phyloP scores from a whole-genome alignment of 2,329 filamentous ascomycete species.

The Canariomyces notabilis region DNA sequence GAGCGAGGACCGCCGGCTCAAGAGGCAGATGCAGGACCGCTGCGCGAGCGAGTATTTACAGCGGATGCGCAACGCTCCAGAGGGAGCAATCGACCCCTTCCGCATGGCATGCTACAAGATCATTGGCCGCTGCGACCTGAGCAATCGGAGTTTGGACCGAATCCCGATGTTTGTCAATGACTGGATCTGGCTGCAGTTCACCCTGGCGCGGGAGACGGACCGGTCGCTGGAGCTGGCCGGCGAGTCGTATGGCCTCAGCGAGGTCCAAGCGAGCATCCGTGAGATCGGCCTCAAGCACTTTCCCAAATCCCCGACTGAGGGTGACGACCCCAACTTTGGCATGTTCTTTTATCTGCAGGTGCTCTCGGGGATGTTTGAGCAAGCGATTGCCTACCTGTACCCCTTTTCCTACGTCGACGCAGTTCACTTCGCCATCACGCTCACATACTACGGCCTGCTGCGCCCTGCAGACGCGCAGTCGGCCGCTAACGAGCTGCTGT shows the following conservation, averaged over 20 bases:
- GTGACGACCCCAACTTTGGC: constrained; percentile 68
- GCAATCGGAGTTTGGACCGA: constrained; percentile 58
- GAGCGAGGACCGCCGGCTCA: constrained; percentile 70
- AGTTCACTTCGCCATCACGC: constrained; percentile 86
- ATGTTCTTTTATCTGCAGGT: constrained; percentile 93
- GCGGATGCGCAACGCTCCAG: constrained; percentile 74
- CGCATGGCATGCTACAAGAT: constrained; percentile 98
- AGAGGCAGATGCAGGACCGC: constrained; percentile 73
- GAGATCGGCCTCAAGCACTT: constrained; percentile 93
- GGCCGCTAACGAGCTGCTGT: constrained; percentile 65
- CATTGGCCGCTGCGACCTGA: constrained; percentile 71
- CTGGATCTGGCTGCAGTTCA: constrained; percentile 69
- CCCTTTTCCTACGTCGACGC: constrained; percentile 88
- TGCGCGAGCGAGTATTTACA: constrained; percentile 89
- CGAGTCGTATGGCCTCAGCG: constrained; percentile 59
- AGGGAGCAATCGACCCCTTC: constrained; percentile 88
- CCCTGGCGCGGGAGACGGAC: constrained; percentile 61
- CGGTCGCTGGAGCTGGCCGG: constrained; percentile 59
- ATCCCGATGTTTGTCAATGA: constrained; percentile 62
- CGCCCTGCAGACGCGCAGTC: constrained; percentile 77
- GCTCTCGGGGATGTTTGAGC: constrained; percentile 87
- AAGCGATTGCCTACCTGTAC: constrained; percentile 87
- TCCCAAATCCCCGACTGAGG: constrained; percentile 71
- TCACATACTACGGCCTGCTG: constrained; percentile 84
- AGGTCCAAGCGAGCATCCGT: constrained; percentile 72